These are phyloP conservation scores for Lactuca saligna DNA, from an alignment of 129 eudicot species.

Conservation along the genomic window DNA sequence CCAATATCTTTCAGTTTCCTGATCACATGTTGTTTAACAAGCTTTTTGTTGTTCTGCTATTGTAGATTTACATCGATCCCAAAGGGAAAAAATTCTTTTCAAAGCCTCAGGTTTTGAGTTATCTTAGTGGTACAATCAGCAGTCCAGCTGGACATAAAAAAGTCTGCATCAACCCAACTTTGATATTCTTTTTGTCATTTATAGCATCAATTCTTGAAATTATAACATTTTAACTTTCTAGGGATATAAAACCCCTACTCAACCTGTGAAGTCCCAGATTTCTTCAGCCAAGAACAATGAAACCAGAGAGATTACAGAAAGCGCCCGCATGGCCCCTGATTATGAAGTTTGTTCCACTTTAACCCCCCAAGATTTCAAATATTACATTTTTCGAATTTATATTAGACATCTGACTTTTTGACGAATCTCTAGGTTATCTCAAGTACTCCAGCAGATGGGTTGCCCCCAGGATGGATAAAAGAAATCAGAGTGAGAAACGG, in stretches of 20 bases:
- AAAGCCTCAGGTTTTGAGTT: slow-evolving; percentile 44
- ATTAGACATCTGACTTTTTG: slow-evolving; percentile 20
- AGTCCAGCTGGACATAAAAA: slow-evolving; percentile 22
- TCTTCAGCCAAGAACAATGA: slow-evolving; percentile 8
- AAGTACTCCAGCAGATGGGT: slow-evolving; percentile 45
- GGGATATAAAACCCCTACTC: slow-evolving; percentile 22
- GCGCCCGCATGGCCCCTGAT: slow-evolving; percentile 15
- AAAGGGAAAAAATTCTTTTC: slow-evolving; percentile 58
- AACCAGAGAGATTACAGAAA: slow-evolving; percentile 24
- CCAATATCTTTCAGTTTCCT: background rate
- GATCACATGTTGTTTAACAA: background rate
- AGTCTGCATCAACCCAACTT: slow-evolving; percentile 26
- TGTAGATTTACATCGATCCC: slow-evolving; percentile 43
- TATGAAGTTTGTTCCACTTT: slow-evolving; percentile 35
- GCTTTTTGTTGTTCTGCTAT: slow-evolving; percentile 2
- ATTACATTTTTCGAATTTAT: background rate
- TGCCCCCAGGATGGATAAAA: slow-evolving; percentile 80
- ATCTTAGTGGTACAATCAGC: slow-evolving; percentile 22
- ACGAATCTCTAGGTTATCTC: slow-evolving; percentile 48
- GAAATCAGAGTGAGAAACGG: slow-evolving; percentile 50
- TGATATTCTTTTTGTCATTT: slow-evolving; percentile 25
- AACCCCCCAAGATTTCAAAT: slow-evolving; percentile 5
- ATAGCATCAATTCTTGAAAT: too few relatives aligned
- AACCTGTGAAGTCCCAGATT: slow-evolving; percentile 28
- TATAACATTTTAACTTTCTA: slow-evolving; percentile 2